These are phyloP conservation scores for Coniochaeta hoffmannii DNA, from an alignment of 2,329 filamentous ascomycete genomes.

Conservation along the genomic window DNA sequence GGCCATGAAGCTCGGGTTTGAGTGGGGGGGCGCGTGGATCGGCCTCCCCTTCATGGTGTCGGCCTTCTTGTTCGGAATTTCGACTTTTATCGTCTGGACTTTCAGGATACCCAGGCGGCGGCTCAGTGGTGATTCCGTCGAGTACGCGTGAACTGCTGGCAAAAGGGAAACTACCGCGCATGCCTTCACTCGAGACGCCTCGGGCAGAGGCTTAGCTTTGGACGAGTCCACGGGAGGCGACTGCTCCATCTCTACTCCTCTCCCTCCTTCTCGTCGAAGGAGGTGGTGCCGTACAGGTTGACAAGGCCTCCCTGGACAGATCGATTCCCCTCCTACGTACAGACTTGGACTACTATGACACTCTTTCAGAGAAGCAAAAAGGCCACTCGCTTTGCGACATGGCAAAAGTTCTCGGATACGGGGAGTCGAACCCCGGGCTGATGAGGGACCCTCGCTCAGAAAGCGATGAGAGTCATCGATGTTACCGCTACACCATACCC, in stretches of 20 bases:
- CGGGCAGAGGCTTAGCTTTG: neutral
- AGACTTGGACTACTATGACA: neutral
- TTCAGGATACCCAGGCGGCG: slow-evolving; percentile 14
- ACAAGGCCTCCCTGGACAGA: neutral
- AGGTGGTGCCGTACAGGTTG: slow-evolving; percentile 3
- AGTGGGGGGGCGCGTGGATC: slow-evolving; percentile 37
- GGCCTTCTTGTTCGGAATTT: slow-evolving; percentile 21
- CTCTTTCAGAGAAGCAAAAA: neutral
- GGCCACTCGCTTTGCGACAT: neutral
- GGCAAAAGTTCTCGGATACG: neutral
- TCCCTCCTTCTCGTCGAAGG: slow-evolving; percentile 4
- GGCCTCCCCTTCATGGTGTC: slow-evolving; percentile 41
- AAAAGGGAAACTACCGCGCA: too few relatives aligned
- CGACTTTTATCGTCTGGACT: slow-evolving; percentile 21
- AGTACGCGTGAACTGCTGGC: neutral
- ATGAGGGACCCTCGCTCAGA: too few relatives aligned
- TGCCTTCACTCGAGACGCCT: neutral
- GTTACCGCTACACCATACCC: slow-evolving; percentile 4
- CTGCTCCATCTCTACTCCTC: slow-evolving; percentile 4
- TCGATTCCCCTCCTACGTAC: neutral
- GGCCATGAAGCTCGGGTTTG: slow-evolving; percentile 36
- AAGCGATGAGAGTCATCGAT: slow-evolving; percentile 2
- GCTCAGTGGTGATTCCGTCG: neutral
- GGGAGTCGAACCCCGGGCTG: slow-evolving; percentile 1
- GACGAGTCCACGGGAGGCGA: neutral